phyloP scores from a whole-genome alignment of 1,139 yeast genomes.

The Spencermartinsiella ligniputridi region DNA sequence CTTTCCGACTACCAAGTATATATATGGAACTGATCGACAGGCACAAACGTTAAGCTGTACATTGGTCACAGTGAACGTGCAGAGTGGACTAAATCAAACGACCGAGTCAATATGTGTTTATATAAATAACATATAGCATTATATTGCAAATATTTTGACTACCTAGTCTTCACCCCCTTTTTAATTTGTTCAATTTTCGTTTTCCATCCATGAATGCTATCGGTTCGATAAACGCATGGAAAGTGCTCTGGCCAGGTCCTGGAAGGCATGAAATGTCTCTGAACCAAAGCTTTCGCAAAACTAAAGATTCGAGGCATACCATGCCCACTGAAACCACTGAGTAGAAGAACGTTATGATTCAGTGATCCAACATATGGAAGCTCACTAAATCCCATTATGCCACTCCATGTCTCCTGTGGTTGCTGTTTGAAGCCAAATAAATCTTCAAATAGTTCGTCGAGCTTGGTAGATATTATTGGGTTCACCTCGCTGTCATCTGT shows the following conservation, averaged over 20 bases:
- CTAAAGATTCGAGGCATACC: constrained; percentile 45
- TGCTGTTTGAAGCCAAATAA: constrained; percentile 17
- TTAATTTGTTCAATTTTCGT: no score
- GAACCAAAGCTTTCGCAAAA: constrained; percentile 25
- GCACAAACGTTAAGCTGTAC: no score
- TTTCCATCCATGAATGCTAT: neutral
- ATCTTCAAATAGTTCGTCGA: constrained; percentile 18
- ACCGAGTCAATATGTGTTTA: no score
- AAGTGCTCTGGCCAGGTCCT: constrained; percentile 24
- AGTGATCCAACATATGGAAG: constrained; percentile 36
- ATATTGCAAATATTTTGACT: no score
- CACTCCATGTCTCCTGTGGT: constrained; percentile 37
- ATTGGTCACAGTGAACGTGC: no score
- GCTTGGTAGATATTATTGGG: constrained; percentile 15
- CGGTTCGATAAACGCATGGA: constrained; percentile 16
- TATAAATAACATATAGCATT: no score
- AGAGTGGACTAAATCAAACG: no score
- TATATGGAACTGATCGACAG: no score
- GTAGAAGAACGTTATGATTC: constrained; percentile 30
- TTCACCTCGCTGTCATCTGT: constrained; percentile 21
- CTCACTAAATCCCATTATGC: constrained; percentile 40
- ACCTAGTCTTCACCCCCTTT: no score
- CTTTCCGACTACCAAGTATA: no score
- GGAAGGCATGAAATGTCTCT: constrained; percentile 11
- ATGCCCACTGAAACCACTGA: constrained; percentile 46